These are phyloP conservation scores for Suhomyces kilbournensis DNA, from an alignment of 805 yeast species.

Conservation along the genomic window DNA sequence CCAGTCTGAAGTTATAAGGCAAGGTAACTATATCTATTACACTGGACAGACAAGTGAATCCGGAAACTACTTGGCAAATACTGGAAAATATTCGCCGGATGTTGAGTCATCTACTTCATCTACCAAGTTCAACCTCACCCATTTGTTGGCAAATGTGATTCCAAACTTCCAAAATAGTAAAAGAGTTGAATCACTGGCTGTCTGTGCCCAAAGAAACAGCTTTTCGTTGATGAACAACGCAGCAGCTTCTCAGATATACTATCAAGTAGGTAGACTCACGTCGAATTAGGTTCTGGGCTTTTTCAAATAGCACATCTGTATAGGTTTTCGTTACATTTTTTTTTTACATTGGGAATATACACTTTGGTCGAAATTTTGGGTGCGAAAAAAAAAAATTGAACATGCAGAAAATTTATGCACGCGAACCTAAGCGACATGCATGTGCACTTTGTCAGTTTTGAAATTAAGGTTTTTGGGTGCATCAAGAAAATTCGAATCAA, in stretches of 20 bases:
- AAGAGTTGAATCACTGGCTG: not conserved
- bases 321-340: not conserved
- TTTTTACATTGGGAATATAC: not conserved
- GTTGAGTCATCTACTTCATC: not conserved
- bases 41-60: constrained; percentile 6
- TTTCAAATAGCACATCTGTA: not conserved
- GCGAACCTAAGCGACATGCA: not conserved
- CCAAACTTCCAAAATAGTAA: not conserved
- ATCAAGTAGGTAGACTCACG: constrained; percentile 8
- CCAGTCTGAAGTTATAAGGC: not conserved
- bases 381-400: not conserved
- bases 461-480: not conserved
- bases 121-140: not conserved
- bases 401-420: not conserved
- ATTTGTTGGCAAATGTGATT: not conserved
- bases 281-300: not conserved
- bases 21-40: constrained; percentile 13
- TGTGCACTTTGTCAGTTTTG: not conserved
- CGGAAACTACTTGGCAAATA: constrained; percentile 9
- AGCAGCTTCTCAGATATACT: constrained; percentile 21
- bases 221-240: constrained; percentile 17
- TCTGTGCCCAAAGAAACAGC: constrained; percentile 7
- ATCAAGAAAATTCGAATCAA: not conserved
- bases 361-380: not conserved
- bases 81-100: not conserved